A percentile compares a stretch with the other conserved stretches of the same genome.
These are phyloP conservation scores for Mycena metata DNA, from an alignment of 768 basidiomycete genomes.

Conservation along the genomic window DNA sequence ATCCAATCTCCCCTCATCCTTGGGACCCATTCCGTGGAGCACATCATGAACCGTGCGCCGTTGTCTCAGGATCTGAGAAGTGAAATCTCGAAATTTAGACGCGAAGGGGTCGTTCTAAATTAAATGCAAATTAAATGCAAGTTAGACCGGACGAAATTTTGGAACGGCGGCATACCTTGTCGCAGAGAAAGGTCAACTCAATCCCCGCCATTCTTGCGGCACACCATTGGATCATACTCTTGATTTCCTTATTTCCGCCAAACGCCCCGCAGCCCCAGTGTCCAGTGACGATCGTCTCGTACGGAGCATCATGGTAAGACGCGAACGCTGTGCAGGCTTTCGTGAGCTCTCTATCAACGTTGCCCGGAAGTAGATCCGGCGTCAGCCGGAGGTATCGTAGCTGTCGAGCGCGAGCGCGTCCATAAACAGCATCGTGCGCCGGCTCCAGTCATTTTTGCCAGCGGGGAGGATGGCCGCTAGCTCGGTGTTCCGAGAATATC, in stretches of 20 bases:
- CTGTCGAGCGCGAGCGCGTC: slow-evolving; percentile 33
- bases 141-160: too few relatives aligned
- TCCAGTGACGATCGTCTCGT: slow-evolving; percentile 30
- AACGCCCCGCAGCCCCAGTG: slow-evolving; percentile 41
- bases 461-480: slow-evolving; percentile 1
- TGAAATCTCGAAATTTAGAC: slow-evolving; percentile 11
- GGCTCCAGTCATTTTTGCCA: slow-evolving; percentile 15
- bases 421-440: slow-evolving; percentile 37
- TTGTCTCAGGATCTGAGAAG: not conserved
- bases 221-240: slow-evolving; percentile 34
- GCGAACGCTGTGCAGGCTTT: slow-evolving; percentile 35
- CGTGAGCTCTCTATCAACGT: slow-evolving; percentile 31
- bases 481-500: slow-evolving; percentile 21
- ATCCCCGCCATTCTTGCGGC: slow-evolving; percentile 35
- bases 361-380: slow-evolving; percentile 32
- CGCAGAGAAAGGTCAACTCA: slow-evolving; percentile 26
- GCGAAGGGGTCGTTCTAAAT: slow-evolving; percentile 25
- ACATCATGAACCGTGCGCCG: slow-evolving; percentile 11
- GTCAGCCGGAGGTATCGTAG: slow-evolving; percentile 17
- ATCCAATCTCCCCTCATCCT: not conserved
- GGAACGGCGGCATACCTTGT: slow-evolving; percentile 12
- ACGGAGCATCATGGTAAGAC: slow-evolving; percentile 13
- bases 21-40: slow-evolving; percentile 7
- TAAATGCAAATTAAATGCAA: too few relatives aligned
- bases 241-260: slow-evolving; percentile 35